A percentile compares a stretch with the other conserved stretches of the same genome.
phyloP scores from a whole-genome alignment of 2,329 filamentous ascomycete genomes.

The Talaromyces pinophilus region DNA sequence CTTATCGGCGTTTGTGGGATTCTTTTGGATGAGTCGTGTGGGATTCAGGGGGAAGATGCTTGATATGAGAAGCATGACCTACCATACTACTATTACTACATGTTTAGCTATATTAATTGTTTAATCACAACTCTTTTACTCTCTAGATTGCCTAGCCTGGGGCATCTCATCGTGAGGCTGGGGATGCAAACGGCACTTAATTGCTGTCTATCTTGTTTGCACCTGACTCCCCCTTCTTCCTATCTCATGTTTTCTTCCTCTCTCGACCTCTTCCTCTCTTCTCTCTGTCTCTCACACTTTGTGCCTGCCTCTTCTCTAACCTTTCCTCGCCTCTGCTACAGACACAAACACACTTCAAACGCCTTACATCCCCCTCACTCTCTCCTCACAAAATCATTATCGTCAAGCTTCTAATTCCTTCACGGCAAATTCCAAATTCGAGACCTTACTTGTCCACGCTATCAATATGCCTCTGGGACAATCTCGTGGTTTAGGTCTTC shows the following conservation, averaged over 20 bases:
- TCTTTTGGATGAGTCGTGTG: no score
- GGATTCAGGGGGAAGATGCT: background rate
- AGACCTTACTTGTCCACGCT: background rate
- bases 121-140: constrained; percentile 11
- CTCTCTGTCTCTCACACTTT: background rate
- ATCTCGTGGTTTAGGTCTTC: background rate
- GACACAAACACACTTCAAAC: background rate
- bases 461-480: background rate
- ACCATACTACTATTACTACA: constrained; percentile 1
- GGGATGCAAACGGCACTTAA: background rate
- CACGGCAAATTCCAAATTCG: background rate
- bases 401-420: background rate
- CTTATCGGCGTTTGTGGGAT: constrained; percentile 19
- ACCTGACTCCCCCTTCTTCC: background rate
- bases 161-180: background rate
- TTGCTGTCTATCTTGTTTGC: background rate
- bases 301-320: background rate
- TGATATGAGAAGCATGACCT: background rate
- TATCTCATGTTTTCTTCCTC: background rate
- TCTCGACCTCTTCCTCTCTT: background rate
- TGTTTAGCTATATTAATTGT: constrained; percentile 14
- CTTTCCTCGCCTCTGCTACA: background rate
- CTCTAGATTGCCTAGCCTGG: background rate
- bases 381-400: background rate
- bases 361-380: background rate